Conservation (phyloP, 1,284 basidiomycete genomes). For the Wallemia ichthyophaga region DNA sequence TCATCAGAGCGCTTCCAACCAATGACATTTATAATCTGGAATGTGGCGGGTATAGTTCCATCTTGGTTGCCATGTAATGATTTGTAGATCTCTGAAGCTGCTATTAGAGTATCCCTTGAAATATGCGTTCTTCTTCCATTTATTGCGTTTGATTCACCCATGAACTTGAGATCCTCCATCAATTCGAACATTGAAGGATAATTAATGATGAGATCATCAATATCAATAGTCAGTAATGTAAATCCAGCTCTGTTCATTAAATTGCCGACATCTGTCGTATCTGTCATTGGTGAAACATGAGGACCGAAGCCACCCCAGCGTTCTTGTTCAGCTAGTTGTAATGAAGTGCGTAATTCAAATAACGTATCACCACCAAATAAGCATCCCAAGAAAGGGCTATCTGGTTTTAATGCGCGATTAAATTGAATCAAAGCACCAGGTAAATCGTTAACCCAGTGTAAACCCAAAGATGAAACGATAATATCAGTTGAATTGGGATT, state of each 20-base stretch:
- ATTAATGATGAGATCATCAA: constrained; percentile 65
- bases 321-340: constrained; percentile 83
- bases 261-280: constrained; percentile 66
- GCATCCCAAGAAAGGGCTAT: constrained; percentile 79
- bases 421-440: constrained; percentile 80
- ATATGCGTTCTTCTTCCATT: constrained; percentile 43
- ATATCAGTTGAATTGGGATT: constrained; percentile 55
- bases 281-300: constrained; percentile 23
- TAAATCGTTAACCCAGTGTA: constrained; percentile 97
- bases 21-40: constrained; percentile 66
- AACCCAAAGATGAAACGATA: constrained; percentile 59
- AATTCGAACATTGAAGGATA: constrained; percentile 96
- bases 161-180: constrained; percentile 65
- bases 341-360: constrained; percentile 65
- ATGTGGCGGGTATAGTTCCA: constrained; percentile 70
- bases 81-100: constrained; percentile 83
- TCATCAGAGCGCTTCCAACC: neutral
- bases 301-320: constrained; percentile 86
- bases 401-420: constrained; percentile 51
- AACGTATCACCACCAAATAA: constrained; percentile 88
- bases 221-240: constrained; percentile 73
- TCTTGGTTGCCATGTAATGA: constrained; percentile 59
- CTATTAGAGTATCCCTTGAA: constrained; percentile 58
- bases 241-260: constrained; percentile 77
- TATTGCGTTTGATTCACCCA: constrained; percentile 89